phyloP scores from a whole-genome alignment of 164 flowering plant genomes.

The Aristolochia contorta region DNA sequence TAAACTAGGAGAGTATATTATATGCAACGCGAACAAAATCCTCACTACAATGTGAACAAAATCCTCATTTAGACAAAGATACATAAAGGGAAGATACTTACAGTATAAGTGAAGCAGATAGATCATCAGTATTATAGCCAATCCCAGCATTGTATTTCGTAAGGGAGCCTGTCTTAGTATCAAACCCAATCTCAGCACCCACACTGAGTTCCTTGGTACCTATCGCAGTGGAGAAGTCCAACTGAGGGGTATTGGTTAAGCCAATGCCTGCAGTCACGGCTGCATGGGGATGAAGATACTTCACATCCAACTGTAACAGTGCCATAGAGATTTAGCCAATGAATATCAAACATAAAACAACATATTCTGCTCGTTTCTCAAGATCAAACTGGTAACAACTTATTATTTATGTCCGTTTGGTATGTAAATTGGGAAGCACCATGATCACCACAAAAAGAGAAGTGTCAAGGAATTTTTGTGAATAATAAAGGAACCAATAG shows the following conservation, averaged over 20 bases:
- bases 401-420: too few species aligned
- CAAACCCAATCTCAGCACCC: constrained; percentile 71
- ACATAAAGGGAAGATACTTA: constrained; percentile 20
- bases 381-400: too few species aligned
- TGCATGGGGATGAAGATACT: constrained; percentile 49
- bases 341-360: neutral
- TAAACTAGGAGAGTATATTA: neutral
- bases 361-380: neutral
- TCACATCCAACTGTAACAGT: constrained; percentile 55
- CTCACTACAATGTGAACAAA: too few species aligned
- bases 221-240: constrained; percentile 51
- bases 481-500: too few species aligned
- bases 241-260: constrained; percentile 48
- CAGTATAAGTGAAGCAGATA: constrained; percentile 54
- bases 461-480: too few species aligned
- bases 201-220: constrained; percentile 43
- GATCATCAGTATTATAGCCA: constrained; percentile 50
- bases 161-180: constrained; percentile 50
- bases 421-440: too few species aligned
- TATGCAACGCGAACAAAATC: neutral
- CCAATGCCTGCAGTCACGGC: constrained; percentile 62
- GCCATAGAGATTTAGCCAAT: neutral
- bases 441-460: too few species aligned
- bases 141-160: constrained; percentile 65
- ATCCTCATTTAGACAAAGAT: neutral